Evolutionary conservation across 805 yeast genomes (phyloP), one percentile per base, ranked within the genome.

Genomic region (Monosporozyma solicola): DNA sequence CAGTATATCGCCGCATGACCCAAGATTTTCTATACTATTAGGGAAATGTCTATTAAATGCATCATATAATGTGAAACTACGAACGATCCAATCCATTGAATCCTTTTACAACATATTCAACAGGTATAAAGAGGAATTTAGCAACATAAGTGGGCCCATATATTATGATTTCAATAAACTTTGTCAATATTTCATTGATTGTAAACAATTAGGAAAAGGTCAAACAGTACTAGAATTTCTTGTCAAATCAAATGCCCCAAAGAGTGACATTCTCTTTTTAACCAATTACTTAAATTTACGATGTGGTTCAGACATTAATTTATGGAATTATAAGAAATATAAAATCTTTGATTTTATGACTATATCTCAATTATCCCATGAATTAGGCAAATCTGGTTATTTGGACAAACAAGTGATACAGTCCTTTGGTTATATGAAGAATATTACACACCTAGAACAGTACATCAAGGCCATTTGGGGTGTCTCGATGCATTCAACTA

Each of bases 221-320:
- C 46, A 43, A 24, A 11, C 10, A 8, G 46, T 43, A 15, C 24
- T 43, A 43, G 29, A 43, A 13, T 43, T 43, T 43, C n/a, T 43
- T 4, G 5, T 24, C 29, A 43, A 43, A 22, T 43, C 46, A 4
- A 43, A 43, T 11, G 25, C 25, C 13, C 25, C 46, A 13, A 43
- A 24, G 20, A 43, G 4, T 22, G 16, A 43, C 24, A 24, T 24
- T 5, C 15, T 43, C 16, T 43, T 43, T n/a, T 24, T 63, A 10
- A 46, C 53, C 1, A 59, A 61, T 39, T 61, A 59, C 49, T 52
- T 65, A 41, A 57, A 60, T 41, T 48, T 66, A 46, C 50, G 61
- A n/a, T 64, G 68, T 54, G 70, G 70, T 33, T 62, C 66, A 4
- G 48, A 59, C 47, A 53, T 58, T 20, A 53, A 52, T 20, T 55